A percentile compares a stretch with the other conserved stretches of the same genome.
These are phyloP conservation scores for Arachis monticola DNA, from an alignment of 331 rosid genomes.

Conservation along the genomic window DNA sequence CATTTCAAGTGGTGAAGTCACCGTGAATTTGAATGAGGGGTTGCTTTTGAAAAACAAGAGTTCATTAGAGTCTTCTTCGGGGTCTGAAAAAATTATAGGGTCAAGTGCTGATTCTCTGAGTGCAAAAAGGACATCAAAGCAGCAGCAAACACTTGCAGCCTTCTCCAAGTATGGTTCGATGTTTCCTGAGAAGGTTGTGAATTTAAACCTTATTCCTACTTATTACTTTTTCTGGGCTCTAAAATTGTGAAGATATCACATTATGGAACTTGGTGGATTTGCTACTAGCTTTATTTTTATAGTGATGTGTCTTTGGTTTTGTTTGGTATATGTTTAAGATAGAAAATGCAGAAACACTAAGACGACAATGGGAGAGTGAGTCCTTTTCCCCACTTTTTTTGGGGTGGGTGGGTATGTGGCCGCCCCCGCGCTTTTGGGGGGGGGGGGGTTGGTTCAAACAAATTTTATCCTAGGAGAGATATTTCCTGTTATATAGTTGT, in stretches of 20 bases:
- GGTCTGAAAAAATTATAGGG: constrained; percentile 50
- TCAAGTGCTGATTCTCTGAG: constrained; percentile 53
- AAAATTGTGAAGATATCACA: background rate
- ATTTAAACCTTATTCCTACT: constrained; percentile 29
- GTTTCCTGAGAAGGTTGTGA: constrained; percentile 95
- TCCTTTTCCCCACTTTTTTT: too few relatives aligned
- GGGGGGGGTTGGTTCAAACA: too few relatives aligned
- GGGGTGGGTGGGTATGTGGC: too few relatives aligned
- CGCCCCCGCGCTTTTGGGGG: too few relatives aligned
- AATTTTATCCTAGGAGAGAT: too few relatives aligned
- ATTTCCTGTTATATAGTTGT: too few relatives aligned
- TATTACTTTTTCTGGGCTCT: constrained; percentile 4
- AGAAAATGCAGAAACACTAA: too few relatives aligned
- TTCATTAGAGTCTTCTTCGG: constrained; percentile 57
- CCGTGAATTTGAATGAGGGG: constrained; percentile 78
- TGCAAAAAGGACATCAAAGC: constrained; percentile 53
- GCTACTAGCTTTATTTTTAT: too few relatives aligned
- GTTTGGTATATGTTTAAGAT: too few relatives aligned
- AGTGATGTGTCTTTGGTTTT: constrained; percentile 20
- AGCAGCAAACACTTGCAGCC: constrained; percentile 59
- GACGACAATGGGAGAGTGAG: too few relatives aligned
- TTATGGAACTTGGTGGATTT: background rate
- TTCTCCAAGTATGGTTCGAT: constrained; percentile 74
- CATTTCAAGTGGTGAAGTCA: constrained; percentile 71
- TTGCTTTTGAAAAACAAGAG: constrained; percentile 68